phyloP scores from a whole-genome alignment of 2,329 filamentous ascomycete genomes.

The Paraconiothyrium sp. region DNA sequence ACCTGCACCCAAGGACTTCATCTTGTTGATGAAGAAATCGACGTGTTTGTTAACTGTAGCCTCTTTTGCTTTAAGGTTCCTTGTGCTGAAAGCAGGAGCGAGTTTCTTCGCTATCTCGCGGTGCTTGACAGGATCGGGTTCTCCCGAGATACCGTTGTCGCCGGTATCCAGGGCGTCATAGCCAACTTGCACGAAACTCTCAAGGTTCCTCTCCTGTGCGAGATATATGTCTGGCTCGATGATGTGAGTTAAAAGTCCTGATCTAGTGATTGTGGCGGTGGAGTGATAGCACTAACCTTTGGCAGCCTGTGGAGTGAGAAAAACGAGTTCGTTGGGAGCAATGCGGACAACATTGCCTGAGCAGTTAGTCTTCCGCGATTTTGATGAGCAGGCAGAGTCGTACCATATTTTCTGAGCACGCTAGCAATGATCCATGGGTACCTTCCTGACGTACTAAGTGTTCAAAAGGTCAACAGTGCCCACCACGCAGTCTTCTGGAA shows the following conservation, averaged over 20 bases:
- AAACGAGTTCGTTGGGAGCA: conserved; percentile 16
- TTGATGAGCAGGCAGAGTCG: not conserved
- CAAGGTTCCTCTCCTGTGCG: conserved; percentile 17
- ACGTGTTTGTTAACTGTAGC: conserved; percentile 1
- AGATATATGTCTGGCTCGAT: conserved; percentile 12
- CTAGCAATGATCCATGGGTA: conserved; percentile 6
- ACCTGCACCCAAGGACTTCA: not conserved
- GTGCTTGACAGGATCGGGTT: conserved; percentile 16
- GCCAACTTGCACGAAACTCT: conserved; percentile 17
- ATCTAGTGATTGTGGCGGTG: not conserved
- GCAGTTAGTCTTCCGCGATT: not conserved
- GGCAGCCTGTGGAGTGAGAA: conserved; percentile 6
- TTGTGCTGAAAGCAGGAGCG: conserved; percentile 16
- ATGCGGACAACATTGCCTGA: conserved; percentile 16
- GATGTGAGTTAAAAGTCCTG: not conserved
- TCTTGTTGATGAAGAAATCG: conserved; percentile 10
- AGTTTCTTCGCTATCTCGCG: conserved; percentile 16
- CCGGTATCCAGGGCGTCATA: conserved; percentile 15
- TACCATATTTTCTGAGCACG: conserved; percentile 12
- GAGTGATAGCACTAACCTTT: conserved; percentile 6
- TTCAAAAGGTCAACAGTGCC: conserved; percentile 4
- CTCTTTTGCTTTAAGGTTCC: conserved; percentile 17
- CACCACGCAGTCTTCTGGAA: not conserved
- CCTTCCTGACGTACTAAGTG: conserved; percentile 8
- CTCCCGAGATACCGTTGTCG: conserved; percentile 15